A percentile compares a stretch with the other conserved stretches of the same genome.
phyloP scores from a whole-genome alignment of 495 filamentous ascomycete genomes.

The Aeminium ludgeri region DNA sequence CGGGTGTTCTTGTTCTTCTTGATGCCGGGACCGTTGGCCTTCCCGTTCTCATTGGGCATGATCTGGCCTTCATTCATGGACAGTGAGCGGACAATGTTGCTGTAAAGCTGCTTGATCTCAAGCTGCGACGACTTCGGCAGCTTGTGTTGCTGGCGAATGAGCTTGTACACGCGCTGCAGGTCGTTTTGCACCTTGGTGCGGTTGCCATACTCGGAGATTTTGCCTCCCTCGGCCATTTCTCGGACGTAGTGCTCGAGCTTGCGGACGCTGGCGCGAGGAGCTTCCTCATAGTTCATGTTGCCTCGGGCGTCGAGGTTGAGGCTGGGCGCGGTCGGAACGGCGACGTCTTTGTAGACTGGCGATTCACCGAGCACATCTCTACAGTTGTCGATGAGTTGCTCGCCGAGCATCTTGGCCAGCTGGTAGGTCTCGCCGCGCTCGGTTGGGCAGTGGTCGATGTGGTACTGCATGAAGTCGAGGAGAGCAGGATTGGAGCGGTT shows the following conservation, averaged over 20 bases:
- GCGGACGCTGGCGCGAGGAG: constrained; percentile 72
- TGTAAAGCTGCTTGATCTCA: constrained; percentile 87
- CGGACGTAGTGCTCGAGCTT: constrained; percentile 98
- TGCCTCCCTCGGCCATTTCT: constrained; percentile 96
- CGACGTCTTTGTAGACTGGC: constrained; percentile 90
- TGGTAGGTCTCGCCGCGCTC: constrained; percentile 94
- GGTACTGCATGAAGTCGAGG: constrained; percentile 98
- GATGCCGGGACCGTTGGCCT: constrained; percentile 34
- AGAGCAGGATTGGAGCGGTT: constrained; percentile 92
- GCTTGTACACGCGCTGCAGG: constrained; percentile 81
- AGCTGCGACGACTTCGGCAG: constrained; percentile 86
- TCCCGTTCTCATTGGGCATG: constrained; percentile 60
- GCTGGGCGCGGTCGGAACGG: constrained; percentile 75
- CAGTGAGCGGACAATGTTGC: constrained; percentile 78
- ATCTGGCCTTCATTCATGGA: constrained; percentile 97
- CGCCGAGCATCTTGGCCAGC: constrained; percentile 86
- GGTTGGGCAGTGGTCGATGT: constrained; percentile 97
- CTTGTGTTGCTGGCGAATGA: constrained; percentile 93
- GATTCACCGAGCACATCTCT: constrained; percentile 68
- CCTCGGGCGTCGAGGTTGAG: constrained; percentile 80
- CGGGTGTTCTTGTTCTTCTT: constrained; percentile 46
- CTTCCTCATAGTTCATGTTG: constrained; percentile 76
- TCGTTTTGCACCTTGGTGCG: constrained; percentile 95
- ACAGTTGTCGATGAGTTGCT: constrained; percentile 93
- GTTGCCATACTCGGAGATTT: constrained; percentile 97